Base-by-base conservation (phyloP, 179 eudicot genomes). In the Nepenthes alata region DNA sequence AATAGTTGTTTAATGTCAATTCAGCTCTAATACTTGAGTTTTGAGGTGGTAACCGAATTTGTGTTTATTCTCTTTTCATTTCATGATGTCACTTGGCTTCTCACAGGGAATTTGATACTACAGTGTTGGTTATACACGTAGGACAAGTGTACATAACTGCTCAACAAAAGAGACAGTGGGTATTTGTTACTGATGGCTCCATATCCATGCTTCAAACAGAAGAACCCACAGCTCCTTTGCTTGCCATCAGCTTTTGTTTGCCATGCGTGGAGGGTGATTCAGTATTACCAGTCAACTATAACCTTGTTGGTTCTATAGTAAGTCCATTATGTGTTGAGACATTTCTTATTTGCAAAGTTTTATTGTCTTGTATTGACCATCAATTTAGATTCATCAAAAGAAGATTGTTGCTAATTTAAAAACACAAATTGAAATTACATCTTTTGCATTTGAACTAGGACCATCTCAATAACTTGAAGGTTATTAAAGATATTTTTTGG, bases 181-280 rank as follows among this genome's bases (percentile, higher is more conserved):
- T 84, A 67, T 91, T 91, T 78, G 91, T 86, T 60, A 79, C 98
- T 4, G 96, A 91, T 70, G 89, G 93, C 66, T 83, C 95, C 50
- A 50, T 69, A 55, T 61, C 70, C 35, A 64, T 70, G 62, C 68
- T 58, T 64, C 68, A 67, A 64, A 54, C 72, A 8, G 69, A 69
- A 14, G 80, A 63, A 63, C 65, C 77, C 55, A 50, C 72, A 47
- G 66, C 68, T 61, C 61, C 80, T 55, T 74, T 91, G 75, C 80
- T 91, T 71, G 98, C 98, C 61, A 85, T 91, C 63, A 78, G 83
- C 78, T 91, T 89, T 76, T 69, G 72, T 49, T 75, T 84, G 54
- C 83, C 89, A 3, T 66, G 68, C 74, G 54, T 57, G 13, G 84
- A 76, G 57, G 72, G 67, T 38, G 84, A 81, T 75, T 74, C 86